phyloP scores from a whole-genome alignment of 163 green algal genomes.

The Scenedesmus sp. region DNA sequence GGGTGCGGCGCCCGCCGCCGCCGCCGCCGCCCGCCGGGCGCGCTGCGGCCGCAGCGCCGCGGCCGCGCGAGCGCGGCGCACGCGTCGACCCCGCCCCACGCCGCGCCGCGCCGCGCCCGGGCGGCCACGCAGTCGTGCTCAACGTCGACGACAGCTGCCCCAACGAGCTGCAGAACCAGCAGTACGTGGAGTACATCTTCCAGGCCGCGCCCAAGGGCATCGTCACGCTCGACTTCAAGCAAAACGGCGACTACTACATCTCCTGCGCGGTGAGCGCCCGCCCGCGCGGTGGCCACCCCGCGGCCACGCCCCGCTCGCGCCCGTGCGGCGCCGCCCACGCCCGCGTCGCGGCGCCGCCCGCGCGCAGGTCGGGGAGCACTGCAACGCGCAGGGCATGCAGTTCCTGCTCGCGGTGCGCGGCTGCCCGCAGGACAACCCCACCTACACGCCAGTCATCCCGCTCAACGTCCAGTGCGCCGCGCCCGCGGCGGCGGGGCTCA shows the following conservation, averaged over 20 bases:
- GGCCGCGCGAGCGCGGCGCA: no score
- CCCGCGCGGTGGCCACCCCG: no score
- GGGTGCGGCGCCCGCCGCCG: background rate
- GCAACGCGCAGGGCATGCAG: constrained; percentile 42
- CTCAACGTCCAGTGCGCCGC: constrained; percentile 41
- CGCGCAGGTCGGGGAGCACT: constrained; percentile 38
- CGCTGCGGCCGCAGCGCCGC: background rate
- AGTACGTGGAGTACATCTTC: constrained; percentile 37
- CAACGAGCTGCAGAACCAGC: constrained; percentile 32
- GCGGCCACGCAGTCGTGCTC: constrained; percentile 42
- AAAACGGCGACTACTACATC: constrained; percentile 52
- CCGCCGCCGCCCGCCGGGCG: background rate
- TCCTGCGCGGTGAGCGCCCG: constrained; percentile 22
- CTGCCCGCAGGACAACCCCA: constrained; percentile 35
- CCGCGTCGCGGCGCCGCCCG: no score
- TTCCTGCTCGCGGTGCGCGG: constrained; percentile 46
- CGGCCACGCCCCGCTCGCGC: no score
- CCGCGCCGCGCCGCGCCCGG: no score
- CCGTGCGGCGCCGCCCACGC: no score
- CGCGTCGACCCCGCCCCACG: no score
- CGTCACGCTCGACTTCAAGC: constrained; percentile 44
- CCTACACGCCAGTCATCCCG: constrained; percentile 29
- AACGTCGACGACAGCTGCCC: constrained; percentile 41
- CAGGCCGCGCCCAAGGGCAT: constrained; percentile 38
- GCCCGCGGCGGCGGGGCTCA: background rate